Percentiles rank a stretch among this genome's conserved stretches.
Conservation (phyloP, 2,329 filamentous ascomycete species). For the Fusarium foetens region DNA sequence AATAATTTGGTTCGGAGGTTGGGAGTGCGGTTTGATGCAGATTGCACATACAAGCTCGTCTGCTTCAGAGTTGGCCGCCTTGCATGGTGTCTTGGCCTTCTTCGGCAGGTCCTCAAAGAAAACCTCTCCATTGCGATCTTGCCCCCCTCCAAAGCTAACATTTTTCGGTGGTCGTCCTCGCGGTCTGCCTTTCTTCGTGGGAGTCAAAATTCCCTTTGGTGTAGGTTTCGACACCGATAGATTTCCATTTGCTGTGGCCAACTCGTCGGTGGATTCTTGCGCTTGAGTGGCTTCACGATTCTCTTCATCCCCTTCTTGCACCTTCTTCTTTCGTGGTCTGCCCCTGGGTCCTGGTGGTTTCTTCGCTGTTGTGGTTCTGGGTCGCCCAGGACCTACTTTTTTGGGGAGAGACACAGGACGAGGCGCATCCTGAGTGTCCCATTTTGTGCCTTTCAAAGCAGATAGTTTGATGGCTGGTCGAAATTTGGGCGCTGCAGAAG, state of each 20-base stretch:
- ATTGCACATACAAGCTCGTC: constrained; percentile 68
- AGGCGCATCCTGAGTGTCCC: constrained; percentile 48
- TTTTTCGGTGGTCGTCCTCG: constrained; percentile 59
- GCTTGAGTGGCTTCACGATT: constrained; percentile 1
- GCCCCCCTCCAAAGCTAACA: constrained; percentile 60
- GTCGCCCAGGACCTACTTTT: constrained; percentile 37
- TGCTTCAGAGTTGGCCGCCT: constrained; percentile 48
- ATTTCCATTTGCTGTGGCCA: constrained; percentile 20
- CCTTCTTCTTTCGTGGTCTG: constrained; percentile 40
- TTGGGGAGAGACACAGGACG: constrained; percentile 32
- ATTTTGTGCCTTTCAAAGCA: constrained; percentile 52
- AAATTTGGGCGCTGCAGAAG: constrained; percentile 29
- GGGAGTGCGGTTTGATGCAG: constrained; percentile 67
- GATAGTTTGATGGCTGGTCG: constrained; percentile 52
- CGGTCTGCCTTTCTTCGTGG: constrained; percentile 58
- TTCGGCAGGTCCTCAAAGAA: constrained; percentile 64
- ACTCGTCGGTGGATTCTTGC: constrained; percentile 27
- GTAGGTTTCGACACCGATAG: constrained; percentile 36
- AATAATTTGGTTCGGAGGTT: constrained; percentile 69
- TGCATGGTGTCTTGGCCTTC: constrained; percentile 46
- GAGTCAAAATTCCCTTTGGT: constrained; percentile 68
- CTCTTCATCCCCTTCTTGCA: constrained; percentile 14
- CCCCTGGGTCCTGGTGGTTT: constrained; percentile 37
- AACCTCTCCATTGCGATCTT: constrained; percentile 55
- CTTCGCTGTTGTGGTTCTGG: constrained; percentile 34